Base-by-base conservation (phyloP, 176 grass and related monocot genomes). In the Elaeis guineensis region DNA sequence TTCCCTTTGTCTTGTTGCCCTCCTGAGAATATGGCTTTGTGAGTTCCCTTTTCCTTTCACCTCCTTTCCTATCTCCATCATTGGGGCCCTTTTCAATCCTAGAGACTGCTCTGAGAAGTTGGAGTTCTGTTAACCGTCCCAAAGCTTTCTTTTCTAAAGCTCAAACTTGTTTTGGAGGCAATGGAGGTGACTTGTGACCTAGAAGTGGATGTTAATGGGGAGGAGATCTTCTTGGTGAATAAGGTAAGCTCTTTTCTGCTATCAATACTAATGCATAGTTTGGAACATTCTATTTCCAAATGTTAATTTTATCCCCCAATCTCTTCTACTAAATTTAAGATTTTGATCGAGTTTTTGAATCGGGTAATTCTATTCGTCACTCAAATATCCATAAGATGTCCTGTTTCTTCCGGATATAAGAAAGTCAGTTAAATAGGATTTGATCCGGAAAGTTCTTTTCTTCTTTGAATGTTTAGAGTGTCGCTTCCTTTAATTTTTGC, bases 201-300 rank as follows among this genome's bases (percentile, higher is more conserved):
- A 74, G 74, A 98, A 77, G 81, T 89, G 21, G 84, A 98, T 69
- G 79, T 98, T 55, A 85, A 93, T 76, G 94, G 74, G 48, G 74
- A 89, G 70, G 88, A 72, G 79, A 68, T 85, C 67, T 98, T 92
- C 87, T 69, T 92, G 32, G 70, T 92, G 6, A 80, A 90, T 52
- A 86, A 89, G 85, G 94, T 92, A 49, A 9, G 19, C n/a, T 16
- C 22, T 14, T 17, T 59, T 59, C 24, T 23, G 39, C 51, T 66
- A 44, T 44, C 35, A 12, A 44, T 14, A 3, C 11, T 44, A 44
- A 44, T 12, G 35, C 2, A 44, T 44, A 44, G 0, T 44, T 44
- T 44, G 35, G 35, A 44, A 2, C 14, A 14, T 44, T 30, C 3
- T 44, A 3, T 44, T 44, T 44, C 11, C 35, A 44, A 44, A 44